phyloP scores from a whole-genome alignment of 768 basidiomycete species.

The Leccinum variicolor region DNA sequence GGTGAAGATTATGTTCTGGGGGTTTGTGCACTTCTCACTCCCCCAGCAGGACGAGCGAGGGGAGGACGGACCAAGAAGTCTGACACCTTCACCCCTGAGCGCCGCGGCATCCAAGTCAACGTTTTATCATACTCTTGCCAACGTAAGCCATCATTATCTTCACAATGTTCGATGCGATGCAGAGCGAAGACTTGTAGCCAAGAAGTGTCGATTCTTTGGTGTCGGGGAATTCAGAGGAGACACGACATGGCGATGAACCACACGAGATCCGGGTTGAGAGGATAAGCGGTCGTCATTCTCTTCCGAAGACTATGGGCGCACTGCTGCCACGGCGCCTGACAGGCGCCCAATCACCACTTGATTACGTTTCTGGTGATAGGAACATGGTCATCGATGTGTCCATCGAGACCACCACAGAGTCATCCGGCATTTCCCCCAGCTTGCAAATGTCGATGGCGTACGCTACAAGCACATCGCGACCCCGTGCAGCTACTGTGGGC shows the following conservation, averaged over 20 bases:
- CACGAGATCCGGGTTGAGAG: conserved; percentile 50
- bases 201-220: conserved; percentile 43
- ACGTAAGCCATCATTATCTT: conserved; percentile 29
- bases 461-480: conserved; percentile 28
- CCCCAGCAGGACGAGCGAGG: conserved; percentile 20
- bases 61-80: conserved; percentile 19
- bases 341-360: conserved; percentile 39
- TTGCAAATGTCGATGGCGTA: conserved; percentile 16
- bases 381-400: conserved; percentile 45
- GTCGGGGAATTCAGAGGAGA: conserved; percentile 33
- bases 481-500: conserved; percentile 35
- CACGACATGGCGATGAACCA: conserved; percentile 39
- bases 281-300: conserved; percentile 41
- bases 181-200: conserved; percentile 33
- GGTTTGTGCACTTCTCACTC: neutral
- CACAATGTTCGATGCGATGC: conserved; percentile 8
- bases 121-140: conserved; percentile 44
- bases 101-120: conserved; percentile 44
- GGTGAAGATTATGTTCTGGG: conserved; percentile 32
- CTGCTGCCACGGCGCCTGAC: conserved; percentile 46
- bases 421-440: conserved; percentile 2
- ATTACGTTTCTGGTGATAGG: conserved; percentile 30
- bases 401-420: conserved; percentile 39
- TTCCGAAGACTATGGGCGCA: conserved; percentile 40
- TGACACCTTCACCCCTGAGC: conserved; percentile 34